A percentile compares a stretch with the other conserved stretches of the same genome.
These are phyloP conservation scores for Nephelium lappaceum DNA, from an alignment of 345 rosid species.

Conservation along the genomic window DNA sequence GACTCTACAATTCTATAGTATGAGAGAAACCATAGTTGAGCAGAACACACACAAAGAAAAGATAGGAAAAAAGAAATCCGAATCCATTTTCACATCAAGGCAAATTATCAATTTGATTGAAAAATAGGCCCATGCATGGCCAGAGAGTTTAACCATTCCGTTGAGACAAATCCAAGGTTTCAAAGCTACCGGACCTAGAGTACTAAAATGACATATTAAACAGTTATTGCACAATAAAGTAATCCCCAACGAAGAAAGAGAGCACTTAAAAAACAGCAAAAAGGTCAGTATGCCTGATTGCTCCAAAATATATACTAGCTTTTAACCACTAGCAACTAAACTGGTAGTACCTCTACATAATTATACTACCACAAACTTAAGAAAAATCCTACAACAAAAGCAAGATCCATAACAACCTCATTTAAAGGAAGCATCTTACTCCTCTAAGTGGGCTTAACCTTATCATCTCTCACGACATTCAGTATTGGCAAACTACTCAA, in stretches of 20 bases:
- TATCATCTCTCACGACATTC: constrained; percentile 77
- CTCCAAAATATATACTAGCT: constrained; percentile 36
- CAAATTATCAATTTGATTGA: not conserved
- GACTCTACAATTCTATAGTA: not conserved
- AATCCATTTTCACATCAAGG: not conserved
- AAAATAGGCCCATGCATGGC: not conserved
- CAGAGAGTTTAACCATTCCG: not conserved
- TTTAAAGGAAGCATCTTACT: constrained; percentile 38
- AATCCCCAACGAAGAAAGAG: not conserved
- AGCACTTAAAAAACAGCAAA: constrained; percentile 6
- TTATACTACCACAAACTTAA: constrained; percentile 38
- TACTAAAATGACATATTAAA: not conserved
- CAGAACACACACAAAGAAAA: not conserved
- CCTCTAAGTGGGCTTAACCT: constrained; percentile 75
- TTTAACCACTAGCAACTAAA: constrained; percentile 28
- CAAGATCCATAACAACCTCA: constrained; percentile 32
- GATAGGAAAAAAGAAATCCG: not conserved
- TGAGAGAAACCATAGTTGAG: not conserved
- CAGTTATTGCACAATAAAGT: not conserved
- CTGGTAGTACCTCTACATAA: constrained; percentile 22
- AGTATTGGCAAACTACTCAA: constrained; percentile 92
- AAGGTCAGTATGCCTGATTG: constrained; percentile 24
- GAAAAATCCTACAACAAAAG: constrained; percentile 7
- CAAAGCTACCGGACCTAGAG: not conserved
- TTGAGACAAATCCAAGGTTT: not conserved